Percentiles rank a stretch among this genome's conserved stretches.
These are phyloP conservation scores for Carex scoparia DNA, from an alignment of 176 grass and related monocot species.

Conservation along the genomic window DNA sequence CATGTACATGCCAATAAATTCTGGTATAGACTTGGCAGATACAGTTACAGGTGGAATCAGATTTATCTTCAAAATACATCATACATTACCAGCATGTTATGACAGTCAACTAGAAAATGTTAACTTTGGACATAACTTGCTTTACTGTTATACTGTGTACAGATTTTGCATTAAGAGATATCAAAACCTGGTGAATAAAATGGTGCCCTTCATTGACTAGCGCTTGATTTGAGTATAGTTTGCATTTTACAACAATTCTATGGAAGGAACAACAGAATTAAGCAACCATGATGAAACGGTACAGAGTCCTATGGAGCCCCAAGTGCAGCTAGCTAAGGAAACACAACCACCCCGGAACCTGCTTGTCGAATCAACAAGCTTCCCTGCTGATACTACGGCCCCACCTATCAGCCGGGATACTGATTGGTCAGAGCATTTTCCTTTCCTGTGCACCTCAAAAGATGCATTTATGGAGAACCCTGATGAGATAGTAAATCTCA, in stretches of 20 bases:
- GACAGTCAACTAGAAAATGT: not conserved
- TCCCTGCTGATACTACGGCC: slow-evolving; percentile 39
- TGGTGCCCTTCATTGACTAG: slow-evolving; percentile 5
- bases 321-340: slow-evolving; percentile 49
- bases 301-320: slow-evolving; percentile 19
- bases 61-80: not conserved
- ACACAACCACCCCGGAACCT: slow-evolving; percentile 29
- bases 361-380: slow-evolving; percentile 21
- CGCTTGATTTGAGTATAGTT: not conserved
- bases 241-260: not conserved
- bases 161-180: not conserved
- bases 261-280: slow-evolving; percentile 57
- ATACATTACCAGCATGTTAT: not conserved
- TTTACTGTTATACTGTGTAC: slow-evolving; percentile 8
- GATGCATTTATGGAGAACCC: slow-evolving; percentile 25
- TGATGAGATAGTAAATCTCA: slow-evolving; percentile 30
- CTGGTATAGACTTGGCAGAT: not conserved
- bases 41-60: not conserved
- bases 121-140: not conserved
- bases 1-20: not conserved
- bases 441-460: slow-evolving; percentile 38
- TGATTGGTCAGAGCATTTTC: slow-evolving; percentile 76
- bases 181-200: not conserved
- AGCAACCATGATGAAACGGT: slow-evolving; percentile 34
- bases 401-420: slow-evolving; percentile 23